Evolutionary conservation across 2,329 filamentous ascomycete genomes (phyloP).

Genomic region (Lojkania enalia): DNA sequence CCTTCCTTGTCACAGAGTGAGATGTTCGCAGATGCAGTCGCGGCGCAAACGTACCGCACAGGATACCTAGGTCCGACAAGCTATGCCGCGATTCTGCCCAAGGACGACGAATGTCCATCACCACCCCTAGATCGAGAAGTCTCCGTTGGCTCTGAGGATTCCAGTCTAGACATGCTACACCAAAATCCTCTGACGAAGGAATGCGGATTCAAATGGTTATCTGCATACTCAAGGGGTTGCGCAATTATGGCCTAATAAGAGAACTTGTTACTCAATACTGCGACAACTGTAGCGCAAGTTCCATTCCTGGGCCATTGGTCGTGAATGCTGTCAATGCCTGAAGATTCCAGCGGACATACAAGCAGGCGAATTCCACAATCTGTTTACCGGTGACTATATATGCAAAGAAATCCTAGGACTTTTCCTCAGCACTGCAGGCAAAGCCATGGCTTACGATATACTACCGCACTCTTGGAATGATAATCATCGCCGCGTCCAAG

Average conservation of each 20-base stretch:
- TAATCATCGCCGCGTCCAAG: slow-evolving; percentile 18
- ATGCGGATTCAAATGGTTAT: slow-evolving; percentile 36
- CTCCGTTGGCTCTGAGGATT: slow-evolving; percentile 30
- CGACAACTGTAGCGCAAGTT: slow-evolving; percentile 34
- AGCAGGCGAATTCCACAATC: slow-evolving; percentile 41
- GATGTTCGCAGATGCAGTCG: slow-evolving; percentile 36
- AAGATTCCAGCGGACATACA: slow-evolving; percentile 27
- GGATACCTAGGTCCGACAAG: slow-evolving; percentile 41
- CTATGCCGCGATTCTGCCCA: slow-evolving; percentile 34
- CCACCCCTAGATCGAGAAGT: slow-evolving; percentile 21
- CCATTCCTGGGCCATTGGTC: slow-evolving; percentile 42
- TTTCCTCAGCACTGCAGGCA: slow-evolving; percentile 44
- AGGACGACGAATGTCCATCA: slow-evolving; percentile 25
- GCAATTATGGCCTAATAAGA: slow-evolving; percentile 29
- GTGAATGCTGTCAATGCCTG: slow-evolving; percentile 39
- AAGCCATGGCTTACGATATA: slow-evolving; percentile 33
- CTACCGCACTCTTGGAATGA: slow-evolving; percentile 25
- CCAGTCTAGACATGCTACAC: slow-evolving; percentile 32
- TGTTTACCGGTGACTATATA: slow-evolving; percentile 44
- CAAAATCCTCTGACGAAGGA: slow-evolving; percentile 35
- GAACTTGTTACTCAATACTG: slow-evolving; percentile 31
- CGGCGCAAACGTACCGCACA: slow-evolving; percentile 34
- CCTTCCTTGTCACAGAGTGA: slow-evolving; percentile 5
- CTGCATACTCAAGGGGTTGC: slow-evolving; percentile 31
- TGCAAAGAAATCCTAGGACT: slow-evolving; percentile 47